phyloP scores from a whole-genome alignment of 2,329 filamentous ascomycete genomes.

The Penicillium sp. region DNA sequence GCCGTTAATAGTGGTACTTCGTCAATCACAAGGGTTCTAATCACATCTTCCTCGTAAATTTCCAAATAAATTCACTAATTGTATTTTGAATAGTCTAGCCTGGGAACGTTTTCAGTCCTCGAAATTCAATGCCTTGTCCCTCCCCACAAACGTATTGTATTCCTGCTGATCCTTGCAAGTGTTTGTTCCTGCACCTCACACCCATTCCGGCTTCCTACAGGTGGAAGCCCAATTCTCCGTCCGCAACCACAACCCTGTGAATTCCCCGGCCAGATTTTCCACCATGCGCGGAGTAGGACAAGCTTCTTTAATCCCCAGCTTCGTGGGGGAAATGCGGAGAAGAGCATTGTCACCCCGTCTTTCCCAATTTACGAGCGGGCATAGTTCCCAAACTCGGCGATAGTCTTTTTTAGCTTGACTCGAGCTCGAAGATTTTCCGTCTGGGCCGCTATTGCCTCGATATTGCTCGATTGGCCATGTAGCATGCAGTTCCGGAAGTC shows the following conservation, averaged over 20 bases:
- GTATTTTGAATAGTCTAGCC: background rate
- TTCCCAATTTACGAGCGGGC: constrained; percentile 1
- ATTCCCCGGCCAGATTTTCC: constrained; percentile 14
- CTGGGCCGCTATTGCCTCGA: constrained; percentile 6
- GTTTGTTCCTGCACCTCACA: background rate
- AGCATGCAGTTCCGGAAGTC: background rate
- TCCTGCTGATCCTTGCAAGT: background rate
- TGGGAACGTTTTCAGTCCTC: background rate
- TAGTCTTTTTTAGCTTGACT: constrained; percentile 5
- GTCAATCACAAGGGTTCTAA: constrained; percentile 35
- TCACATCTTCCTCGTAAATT: constrained; percentile 6
- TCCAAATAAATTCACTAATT: background rate
- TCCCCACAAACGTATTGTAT: background rate
- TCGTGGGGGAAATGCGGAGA: constrained; percentile 8
- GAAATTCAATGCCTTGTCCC: background rate
- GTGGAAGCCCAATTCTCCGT: constrained; percentile 27
- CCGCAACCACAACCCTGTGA: background rate
- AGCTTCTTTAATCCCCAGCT: constrained; percentile 12
- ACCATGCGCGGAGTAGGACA: constrained; percentile 13
- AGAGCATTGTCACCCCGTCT: background rate
- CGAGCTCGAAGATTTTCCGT: constrained; percentile 10
- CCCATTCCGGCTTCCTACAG: constrained; percentile 14
- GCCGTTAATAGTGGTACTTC: constrained; percentile 44
- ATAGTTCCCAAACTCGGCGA: background rate
- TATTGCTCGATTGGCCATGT: background rate